Percentiles rank a stretch among this genome's conserved stretches.
Conservation (phyloP, 257 asterid genomes). For the Handroanthus guayacan region DNA sequence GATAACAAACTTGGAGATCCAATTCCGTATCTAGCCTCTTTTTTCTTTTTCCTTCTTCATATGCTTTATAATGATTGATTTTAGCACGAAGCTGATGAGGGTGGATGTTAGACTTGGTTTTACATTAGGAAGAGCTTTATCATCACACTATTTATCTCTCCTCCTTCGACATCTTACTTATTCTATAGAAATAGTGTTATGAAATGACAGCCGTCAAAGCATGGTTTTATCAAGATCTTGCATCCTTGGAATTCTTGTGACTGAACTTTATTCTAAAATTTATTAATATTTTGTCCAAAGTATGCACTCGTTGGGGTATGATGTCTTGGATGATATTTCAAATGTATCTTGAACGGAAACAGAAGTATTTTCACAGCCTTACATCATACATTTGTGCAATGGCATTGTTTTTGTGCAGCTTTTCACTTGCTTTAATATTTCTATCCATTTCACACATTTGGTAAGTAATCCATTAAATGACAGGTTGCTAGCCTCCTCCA, state of each 20-base stretch:
- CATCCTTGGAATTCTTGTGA: background rate
- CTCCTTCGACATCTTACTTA: background rate
- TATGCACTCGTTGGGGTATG: background rate
- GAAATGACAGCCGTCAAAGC: constrained; percentile 5
- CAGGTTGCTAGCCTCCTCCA: constrained; percentile 99
- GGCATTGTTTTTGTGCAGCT: constrained; percentile 7
- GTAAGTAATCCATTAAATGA: constrained; percentile 28
- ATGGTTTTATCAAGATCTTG: constrained; percentile 1
- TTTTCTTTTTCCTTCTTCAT: background rate
- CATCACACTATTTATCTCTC: constrained; percentile 18
- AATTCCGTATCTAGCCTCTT: background rate
- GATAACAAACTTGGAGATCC: background rate
- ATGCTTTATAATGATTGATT: background rate
- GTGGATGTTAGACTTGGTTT: background rate
- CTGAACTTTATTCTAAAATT: background rate
- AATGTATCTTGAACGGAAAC: background rate
- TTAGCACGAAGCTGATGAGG: constrained; percentile 11
- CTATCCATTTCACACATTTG: constrained; percentile 4
- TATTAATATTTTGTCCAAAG: constrained; percentile 8
- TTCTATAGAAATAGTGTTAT: background rate
- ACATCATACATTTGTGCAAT: background rate
- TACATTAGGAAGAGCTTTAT: constrained; percentile 10
- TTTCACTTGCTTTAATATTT: constrained; percentile 1
- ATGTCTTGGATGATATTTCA: constrained; percentile 1
- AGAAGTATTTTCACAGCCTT: constrained; percentile 3